phyloP scores from a whole-genome alignment of 1,284 basidiomycete species.

The Xanthoconium separans region DNA sequence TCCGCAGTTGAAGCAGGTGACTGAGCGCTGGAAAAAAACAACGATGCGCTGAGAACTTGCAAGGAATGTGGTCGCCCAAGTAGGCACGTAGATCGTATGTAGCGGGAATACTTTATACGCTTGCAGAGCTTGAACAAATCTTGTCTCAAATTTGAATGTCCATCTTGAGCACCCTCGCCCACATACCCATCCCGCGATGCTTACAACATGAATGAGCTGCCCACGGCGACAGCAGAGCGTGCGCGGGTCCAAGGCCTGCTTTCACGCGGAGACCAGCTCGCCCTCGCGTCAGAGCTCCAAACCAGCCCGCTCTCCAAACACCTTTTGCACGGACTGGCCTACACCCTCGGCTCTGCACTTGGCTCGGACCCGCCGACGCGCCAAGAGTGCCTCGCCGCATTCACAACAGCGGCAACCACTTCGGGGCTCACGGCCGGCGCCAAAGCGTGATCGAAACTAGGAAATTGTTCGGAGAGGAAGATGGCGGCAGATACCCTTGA shows the following conservation, averaged over 20 bases:
- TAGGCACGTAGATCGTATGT: slow-evolving; percentile 46
- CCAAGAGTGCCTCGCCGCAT: slow-evolving; percentile 47
- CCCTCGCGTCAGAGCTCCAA: slow-evolving; percentile 12
- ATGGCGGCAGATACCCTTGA: too few species aligned
- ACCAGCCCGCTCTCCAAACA: slow-evolving; percentile 40
- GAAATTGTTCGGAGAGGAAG: too few species aligned
- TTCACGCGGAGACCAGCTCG: slow-evolving; percentile 1
- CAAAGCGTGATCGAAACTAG: slow-evolving; percentile 61
- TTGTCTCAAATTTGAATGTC: too few species aligned
- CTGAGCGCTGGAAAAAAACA: too few species aligned
- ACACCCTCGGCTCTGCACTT: slow-evolving; percentile 57
- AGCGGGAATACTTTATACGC: too few species aligned
- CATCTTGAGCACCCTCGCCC: neutral
- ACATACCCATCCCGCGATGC: slow-evolving; percentile 37
- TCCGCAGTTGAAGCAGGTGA: neutral
- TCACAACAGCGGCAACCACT: slow-evolving; percentile 41
- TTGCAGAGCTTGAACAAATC: neutral
- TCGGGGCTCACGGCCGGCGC: slow-evolving; percentile 52
- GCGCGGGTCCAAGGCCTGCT: slow-evolving; percentile 19
- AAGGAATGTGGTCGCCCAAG: slow-evolving; percentile 30
- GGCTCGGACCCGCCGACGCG: slow-evolving; percentile 41
- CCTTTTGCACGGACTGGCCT: slow-evolving; percentile 50
- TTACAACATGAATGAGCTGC: slow-evolving; percentile 43
- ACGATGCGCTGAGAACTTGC: too few species aligned
- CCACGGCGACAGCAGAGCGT: slow-evolving; percentile 38